These are phyloP conservation scores for Coemansia sp. DNA, from an alignment of 192 early-diverging fungal genomes.

Conservation along the genomic window DNA sequence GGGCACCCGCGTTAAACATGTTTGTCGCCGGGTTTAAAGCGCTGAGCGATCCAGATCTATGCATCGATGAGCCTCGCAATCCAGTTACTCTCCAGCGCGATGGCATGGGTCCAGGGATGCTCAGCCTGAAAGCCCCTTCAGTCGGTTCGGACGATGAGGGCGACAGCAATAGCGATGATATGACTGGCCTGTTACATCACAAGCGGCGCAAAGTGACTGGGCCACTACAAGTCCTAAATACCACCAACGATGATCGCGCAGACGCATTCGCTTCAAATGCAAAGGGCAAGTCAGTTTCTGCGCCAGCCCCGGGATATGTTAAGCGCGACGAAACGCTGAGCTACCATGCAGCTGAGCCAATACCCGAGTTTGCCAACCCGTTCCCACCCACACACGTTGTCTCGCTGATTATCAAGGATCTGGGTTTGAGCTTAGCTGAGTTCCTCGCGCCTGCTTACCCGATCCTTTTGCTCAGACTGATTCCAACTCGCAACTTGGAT, in stretches of 20 bases:
- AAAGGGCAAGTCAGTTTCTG: background rate
- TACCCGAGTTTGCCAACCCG: constrained; percentile 33
- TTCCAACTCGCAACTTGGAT: background rate
- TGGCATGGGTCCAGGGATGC: background rate
- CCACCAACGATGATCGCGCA: constrained; percentile 29
- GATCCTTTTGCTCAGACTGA: constrained; percentile 37
- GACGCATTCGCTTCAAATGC: constrained; percentile 25
- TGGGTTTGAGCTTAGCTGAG: constrained; percentile 40
- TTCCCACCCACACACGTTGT: constrained; percentile 52
- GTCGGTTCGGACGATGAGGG: background rate
- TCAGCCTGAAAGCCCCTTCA: background rate
- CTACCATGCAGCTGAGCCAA: background rate
- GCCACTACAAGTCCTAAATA: constrained; percentile 20
- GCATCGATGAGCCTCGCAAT: constrained; percentile 24
- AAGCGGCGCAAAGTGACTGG: constrained; percentile 35
- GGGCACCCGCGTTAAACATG: constrained; percentile 51
- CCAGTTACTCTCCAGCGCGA: constrained; percentile 10
- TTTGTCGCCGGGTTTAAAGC: constrained; percentile 52
- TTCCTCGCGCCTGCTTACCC: constrained; percentile 54
- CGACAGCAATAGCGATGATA: constrained; percentile 1
- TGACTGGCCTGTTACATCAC: constrained; percentile 9
- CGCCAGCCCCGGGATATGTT: background rate
- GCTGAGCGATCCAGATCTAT: constrained; percentile 38
- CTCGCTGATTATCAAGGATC: constrained; percentile 42
- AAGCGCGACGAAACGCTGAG: constrained; percentile 8